Base-by-base conservation (phyloP, 768 basidiomycete species). In the Lyophyllum shimeji region DNA sequence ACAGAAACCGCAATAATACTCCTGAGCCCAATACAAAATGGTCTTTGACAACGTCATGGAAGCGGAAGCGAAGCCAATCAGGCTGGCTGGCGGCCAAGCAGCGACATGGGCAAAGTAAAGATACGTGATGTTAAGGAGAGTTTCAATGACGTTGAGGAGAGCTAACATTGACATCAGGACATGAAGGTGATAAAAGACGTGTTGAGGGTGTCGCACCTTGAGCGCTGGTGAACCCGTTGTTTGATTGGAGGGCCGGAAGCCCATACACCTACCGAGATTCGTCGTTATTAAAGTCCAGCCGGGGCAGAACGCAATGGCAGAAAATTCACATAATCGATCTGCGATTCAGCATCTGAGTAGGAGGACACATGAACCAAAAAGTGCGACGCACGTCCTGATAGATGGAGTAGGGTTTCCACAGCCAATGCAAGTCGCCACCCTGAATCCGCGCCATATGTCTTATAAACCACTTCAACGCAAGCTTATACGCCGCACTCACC, bases 371-470 rank as follows among this genome's bases (percentile, higher is more conserved):
- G 24, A 77, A 11, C 12, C 31, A 24, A 23, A 71, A 65, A 57
- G 47, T 7, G 13, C 23, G 7, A 56, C 72, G 43, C 50, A 92
- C 74, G n/a, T 86, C 74, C 65, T 91, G 86, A 71, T 93, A 93
- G 27, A 89, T 56, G 23, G 77, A 80, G 65, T 95, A 95, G 1
- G 92, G 92, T 56, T 80, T 75, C 94, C 93, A 96, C 43, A 95
- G 81, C 93, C 93, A 95, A 63, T 94, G 89, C 45, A 95, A 76
- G 69, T 95, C 92, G 2, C 94, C 94, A 0, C 90, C 93, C 77
- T 81, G 45, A 48, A 42, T 39, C 21, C 46, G 18, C 42, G 34
- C 43, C 7, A 29, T n/a, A 43, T n/a, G 33, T 23, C 45, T 48
- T 29, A 46, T 25, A 24, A 23, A 42, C 18, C n/a, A 17, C 7